These are phyloP conservation scores for Dioszegia aurantiaca DNA, from an alignment of 768 basidiomycete species.

Conservation along the genomic window DNA sequence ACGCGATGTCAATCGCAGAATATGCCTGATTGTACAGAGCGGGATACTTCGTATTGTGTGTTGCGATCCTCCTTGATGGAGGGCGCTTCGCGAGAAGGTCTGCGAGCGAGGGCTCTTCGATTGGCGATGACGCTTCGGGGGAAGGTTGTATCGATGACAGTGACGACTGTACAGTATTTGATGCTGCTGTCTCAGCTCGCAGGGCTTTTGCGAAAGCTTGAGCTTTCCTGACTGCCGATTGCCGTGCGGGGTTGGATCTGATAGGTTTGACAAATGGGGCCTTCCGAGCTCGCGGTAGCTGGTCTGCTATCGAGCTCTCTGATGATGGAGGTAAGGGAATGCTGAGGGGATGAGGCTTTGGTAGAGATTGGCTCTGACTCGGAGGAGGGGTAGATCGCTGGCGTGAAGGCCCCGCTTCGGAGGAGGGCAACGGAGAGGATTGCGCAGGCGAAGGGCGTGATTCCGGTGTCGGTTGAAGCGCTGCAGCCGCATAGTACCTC, in stretches of 20 bases:
- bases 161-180: no score
- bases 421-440: not conserved
- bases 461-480: not conserved
- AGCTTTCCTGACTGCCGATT: conserved; percentile 10
- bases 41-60: conserved; percentile 7
- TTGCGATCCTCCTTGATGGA: not conserved
- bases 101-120: conserved; percentile 12
- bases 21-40: not conserved
- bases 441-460: not conserved
- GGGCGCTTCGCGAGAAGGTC: conserved; percentile 16
- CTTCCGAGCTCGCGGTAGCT: not conserved
- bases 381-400: not conserved
- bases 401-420: conserved; percentile 6
- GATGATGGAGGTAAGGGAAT: no score
- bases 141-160: no score
- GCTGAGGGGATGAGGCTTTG: no score
- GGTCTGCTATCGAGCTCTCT: not conserved
- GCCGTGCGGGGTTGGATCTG: not conserved
- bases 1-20: conserved; percentile 17
- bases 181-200: not conserved
- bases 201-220: conserved; percentile 3
- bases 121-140: not conserved
- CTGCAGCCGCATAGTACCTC: conserved; percentile 1
- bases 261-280: not conserved
- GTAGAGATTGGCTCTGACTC: no score